Evolutionary conservation across 352 stramenopile species (phyloP), one percentile per base, ranked within the genome.

Genomic region (Phytophthora megakarya): DNA sequence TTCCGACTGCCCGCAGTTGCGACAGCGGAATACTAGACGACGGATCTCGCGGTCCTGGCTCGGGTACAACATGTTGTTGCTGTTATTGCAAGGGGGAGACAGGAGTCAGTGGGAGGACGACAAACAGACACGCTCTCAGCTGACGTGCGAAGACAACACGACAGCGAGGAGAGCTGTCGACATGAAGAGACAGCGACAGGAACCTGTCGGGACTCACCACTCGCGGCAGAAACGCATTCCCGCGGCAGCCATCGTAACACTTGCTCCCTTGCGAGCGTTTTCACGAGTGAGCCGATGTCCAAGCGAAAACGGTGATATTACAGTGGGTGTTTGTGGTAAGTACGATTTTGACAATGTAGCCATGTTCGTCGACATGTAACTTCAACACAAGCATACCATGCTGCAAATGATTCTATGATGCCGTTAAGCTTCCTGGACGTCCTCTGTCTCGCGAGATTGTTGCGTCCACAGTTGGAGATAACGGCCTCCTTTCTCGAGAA

Each of bases 61-160:
- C 60, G 87, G 87, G 72, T 96, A 96, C 75, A 96, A 79, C 87
- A 96, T 96, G 73, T 96, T 96, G 79, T 96, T 96, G 84, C 87
- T 96, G 60, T 38, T 7, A 55, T 9, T 55, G 11, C 8, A 38
- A 43, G 37, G 55, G 25, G 55, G 19, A 21, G 8, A 38, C 3
- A 23, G 8, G 23, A 58, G 39, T 69, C 30, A 61, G 37, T 44
- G 3, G 43, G 21, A 15, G n/a, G 9, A 53, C 13, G 13, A 4
- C 25, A 9, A 16, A 38, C 40, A 52, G 30, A 21, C 19, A 32
- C 19, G 43, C 33, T 44, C 32, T 57, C 28, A 2, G 10, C 28
- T 37, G 30, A 38, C 30, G 25, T 25, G 25, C 18, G 45, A 26
- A 39, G 23, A 7, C 3, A 12, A 35, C 8, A 9, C 3, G 13